A percentile compares a stretch with the other conserved stretches of the same genome.
Evolutionary conservation across 208 protist species (phyloP).

Genomic region (Crithidia bombi): DNA sequence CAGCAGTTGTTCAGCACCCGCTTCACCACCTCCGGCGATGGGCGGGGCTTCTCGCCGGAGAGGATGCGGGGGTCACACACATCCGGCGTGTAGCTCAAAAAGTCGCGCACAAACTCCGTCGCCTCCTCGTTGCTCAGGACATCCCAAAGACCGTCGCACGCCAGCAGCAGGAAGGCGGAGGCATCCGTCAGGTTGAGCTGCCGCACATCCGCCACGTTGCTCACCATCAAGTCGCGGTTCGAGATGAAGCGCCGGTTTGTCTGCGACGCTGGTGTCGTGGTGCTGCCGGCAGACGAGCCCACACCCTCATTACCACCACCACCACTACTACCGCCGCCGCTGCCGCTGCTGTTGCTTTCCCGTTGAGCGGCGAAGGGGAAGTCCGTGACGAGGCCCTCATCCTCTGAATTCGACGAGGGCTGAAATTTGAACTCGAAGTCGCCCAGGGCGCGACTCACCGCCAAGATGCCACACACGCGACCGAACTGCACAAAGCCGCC

Average conservation of each 20-base stretch:
- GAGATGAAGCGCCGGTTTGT: conserved; percentile 31
- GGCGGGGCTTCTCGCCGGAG: conserved; percentile 41
- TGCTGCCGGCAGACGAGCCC: neutral
- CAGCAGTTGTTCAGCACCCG: conserved; percentile 75
- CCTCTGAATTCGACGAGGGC: conserved; percentile 32
- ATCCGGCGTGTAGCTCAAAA: conserved; percentile 77
- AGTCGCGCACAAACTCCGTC: conserved; percentile 78
- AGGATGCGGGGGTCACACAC: conserved; percentile 43
- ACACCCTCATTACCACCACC: neutral
- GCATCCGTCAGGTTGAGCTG: conserved; percentile 78
- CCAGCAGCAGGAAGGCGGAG: conserved; percentile 78
- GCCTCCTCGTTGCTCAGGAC: conserved; percentile 87
- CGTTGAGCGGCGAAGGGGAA: conserved; percentile 30
- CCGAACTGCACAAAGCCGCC: conserved; percentile 92
- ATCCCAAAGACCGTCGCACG: conserved; percentile 91
- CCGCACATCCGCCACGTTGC: conserved; percentile 78
- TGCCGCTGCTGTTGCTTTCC: too few species aligned
- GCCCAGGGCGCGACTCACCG: conserved; percentile 89
- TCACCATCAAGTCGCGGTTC: conserved; percentile 72
- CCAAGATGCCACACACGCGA: conserved; percentile 91
- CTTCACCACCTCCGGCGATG: conserved; percentile 48
- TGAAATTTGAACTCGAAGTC: conserved; percentile 93
- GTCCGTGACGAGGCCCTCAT: conserved; percentile 21
- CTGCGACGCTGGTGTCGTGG: conserved; percentile 6
- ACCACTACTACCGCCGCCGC: neutral